Percentiles rank a stretch among this genome's conserved stretches.
Conservation (phyloP, 805 yeast species). For the Metschnikowia gruessii region DNA sequence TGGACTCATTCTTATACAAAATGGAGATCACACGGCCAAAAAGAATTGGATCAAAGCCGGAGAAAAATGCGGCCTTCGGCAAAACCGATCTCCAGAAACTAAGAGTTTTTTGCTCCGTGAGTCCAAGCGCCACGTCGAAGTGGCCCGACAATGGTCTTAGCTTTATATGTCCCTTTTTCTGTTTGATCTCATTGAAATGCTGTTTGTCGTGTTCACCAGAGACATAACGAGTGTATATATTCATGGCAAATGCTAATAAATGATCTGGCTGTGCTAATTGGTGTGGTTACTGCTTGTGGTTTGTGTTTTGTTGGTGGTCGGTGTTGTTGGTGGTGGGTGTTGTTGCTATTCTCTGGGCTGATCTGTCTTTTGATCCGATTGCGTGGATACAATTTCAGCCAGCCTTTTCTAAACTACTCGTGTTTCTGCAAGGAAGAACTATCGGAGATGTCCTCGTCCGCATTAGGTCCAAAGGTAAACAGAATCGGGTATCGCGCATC, state of each 20-base stretch:
- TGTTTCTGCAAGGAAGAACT: background rate
- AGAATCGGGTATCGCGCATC: slow-evolving; percentile 2
- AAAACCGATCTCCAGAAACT: slow-evolving; percentile 42
- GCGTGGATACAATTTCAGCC: too few species aligned
- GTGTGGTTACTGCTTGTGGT: background rate
- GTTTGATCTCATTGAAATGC: slow-evolving; percentile 5
- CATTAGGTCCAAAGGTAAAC: slow-evolving; percentile 8
- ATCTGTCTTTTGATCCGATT: too few species aligned
- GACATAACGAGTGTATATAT: slow-evolving; percentile 38
- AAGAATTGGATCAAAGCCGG: slow-evolving; percentile 45
- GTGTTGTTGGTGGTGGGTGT: background rate
- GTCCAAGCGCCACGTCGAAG: slow-evolving; percentile 17
- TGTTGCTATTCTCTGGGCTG: background rate
- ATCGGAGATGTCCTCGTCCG: slow-evolving; percentile 1
- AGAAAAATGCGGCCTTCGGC: slow-evolving; percentile 50
- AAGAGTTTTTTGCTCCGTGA: slow-evolving; percentile 5
- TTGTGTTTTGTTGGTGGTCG: background rate
- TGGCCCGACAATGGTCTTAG: slow-evolving; percentile 29
- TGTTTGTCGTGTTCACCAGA: slow-evolving; percentile 35
- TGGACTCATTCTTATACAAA: slow-evolving; percentile 47
- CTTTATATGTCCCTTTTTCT: slow-evolving; percentile 16
- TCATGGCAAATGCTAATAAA: slow-evolving; percentile 21
- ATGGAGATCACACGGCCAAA: slow-evolving; percentile 48
- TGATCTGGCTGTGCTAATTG: background rate
- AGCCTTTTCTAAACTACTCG: background rate